A percentile compares a stretch with the other conserved stretches of the same genome.
Evolutionary conservation across 1,284 basidiomycete genomes (phyloP).

Genomic region (Lignosus rhinocerotis): DNA sequence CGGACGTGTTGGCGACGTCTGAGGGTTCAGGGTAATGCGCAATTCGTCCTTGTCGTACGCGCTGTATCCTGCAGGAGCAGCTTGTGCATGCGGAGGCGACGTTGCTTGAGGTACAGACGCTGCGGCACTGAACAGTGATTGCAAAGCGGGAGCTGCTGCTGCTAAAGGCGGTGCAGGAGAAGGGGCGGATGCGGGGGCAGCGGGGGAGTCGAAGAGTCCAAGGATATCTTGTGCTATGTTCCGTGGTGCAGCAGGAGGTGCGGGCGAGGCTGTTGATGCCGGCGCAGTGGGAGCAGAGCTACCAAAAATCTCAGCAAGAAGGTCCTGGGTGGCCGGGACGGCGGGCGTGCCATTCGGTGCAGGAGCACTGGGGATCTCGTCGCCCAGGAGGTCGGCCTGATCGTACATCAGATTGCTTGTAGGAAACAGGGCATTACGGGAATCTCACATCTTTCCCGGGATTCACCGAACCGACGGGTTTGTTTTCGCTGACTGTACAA

Average conservation of each 20-base stretch:
- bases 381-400: constrained; percentile 50
- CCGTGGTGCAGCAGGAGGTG: constrained; percentile 49
- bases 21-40: constrained; percentile 87
- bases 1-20: constrained; percentile 74
- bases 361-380: constrained; percentile 56
- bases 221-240: constrained; percentile 88
- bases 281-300: constrained; percentile 45
- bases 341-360: constrained; percentile 37
- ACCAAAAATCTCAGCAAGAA: constrained; percentile 94
- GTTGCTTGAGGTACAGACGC: constrained; percentile 37
- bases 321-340: constrained; percentile 80
- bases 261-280: constrained; percentile 36
- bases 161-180: constrained; percentile 37
- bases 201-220: constrained; percentile 73
- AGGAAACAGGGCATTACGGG: not conserved
- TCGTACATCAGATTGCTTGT: not conserved
- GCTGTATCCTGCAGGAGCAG: constrained; percentile 70
- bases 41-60: constrained; percentile 93
- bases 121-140: constrained; percentile 26
- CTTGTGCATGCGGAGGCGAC: constrained; percentile 38
- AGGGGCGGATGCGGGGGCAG: constrained; percentile 42
- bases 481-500: constrained; percentile 82
- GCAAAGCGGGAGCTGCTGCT: constrained; percentile 25
- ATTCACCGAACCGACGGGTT: constrained; percentile 87
- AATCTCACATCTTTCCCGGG: constrained; percentile 68